A percentile compares a stretch with the other conserved stretches of the same genome.
Evolutionary conservation across 2,329 filamentous ascomycete species (phyloP).

Genomic region (Colletotrichum tropicicola): DNA sequence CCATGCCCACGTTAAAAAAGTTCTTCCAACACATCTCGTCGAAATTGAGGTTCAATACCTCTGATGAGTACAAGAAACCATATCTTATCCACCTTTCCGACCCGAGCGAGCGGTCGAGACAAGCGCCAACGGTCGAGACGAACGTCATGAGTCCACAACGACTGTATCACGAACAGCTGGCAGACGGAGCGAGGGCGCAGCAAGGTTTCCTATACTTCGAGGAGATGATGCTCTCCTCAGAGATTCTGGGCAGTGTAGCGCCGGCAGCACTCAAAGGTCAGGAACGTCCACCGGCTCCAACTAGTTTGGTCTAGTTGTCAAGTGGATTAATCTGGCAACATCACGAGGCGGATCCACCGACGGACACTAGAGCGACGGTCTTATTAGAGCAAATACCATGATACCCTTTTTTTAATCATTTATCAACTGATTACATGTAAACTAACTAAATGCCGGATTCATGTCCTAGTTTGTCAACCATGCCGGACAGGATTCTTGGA

Average conservation of each 20-base stretch:
- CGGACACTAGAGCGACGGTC: background rate
- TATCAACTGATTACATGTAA: background rate
- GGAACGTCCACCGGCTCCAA: background rate
- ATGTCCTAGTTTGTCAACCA: no score
- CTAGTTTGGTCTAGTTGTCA: background rate
- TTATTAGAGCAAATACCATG: constrained; percentile 1
- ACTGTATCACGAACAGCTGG: background rate
- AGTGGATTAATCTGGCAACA: no score
- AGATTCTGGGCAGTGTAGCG: no score
- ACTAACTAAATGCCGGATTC: no score
- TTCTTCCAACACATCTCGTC: constrained; percentile 49
- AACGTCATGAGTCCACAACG: background rate
- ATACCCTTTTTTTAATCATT: background rate
- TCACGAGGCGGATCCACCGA: no score
- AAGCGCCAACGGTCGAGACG: background rate
- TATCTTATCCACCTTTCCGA: constrained; percentile 5
- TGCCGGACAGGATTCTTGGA: no score
- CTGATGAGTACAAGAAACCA: background rate
- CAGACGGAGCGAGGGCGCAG: background rate
- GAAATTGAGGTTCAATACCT: constrained; percentile 35
- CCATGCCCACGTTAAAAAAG: constrained; percentile 48
- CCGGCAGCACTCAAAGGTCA: background rate
- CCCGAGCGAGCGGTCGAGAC: background rate
- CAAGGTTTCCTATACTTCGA: background rate
- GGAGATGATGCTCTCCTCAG: background rate